phyloP scores from a whole-genome alignment of 179 eudicot genomes.

The Corrigiola litoralis region DNA sequence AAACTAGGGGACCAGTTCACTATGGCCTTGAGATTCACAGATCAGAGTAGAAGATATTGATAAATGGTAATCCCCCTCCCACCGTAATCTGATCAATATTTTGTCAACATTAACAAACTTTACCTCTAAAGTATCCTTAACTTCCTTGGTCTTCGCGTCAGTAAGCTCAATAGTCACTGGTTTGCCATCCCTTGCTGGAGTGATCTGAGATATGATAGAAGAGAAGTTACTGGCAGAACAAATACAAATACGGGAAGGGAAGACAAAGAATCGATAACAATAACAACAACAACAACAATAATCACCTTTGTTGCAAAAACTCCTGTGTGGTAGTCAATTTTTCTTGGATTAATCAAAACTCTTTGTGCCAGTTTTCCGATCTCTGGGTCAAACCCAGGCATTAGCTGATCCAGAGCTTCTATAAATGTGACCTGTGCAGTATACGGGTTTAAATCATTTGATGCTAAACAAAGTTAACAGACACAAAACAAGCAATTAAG shows the following conservation, averaged over 20 bases:
- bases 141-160: conserved; percentile 96
- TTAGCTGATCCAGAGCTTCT: conserved; percentile 97
- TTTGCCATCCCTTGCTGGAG: conserved; percentile 97
- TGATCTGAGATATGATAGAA: conserved; percentile 51
- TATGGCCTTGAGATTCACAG: conserved; percentile 1
- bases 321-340: conserved; percentile 93
- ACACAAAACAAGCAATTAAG: neutral
- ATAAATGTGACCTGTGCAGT: conserved; percentile 81
- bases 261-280: neutral
- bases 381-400: conserved; percentile 99
- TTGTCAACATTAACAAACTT: neutral
- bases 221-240: conserved; percentile 11
- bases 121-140: conserved; percentile 87
- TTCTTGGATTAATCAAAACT: conserved; percentile 90
- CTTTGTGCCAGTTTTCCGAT: conserved; percentile 96
- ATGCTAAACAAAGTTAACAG: conserved; percentile 1
- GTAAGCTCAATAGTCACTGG: conserved; percentile 94
- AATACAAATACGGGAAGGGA: neutral
- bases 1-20: neutral
- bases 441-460: neutral
- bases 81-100: neutral
- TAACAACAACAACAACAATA: neutral
- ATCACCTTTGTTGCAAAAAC: conserved; percentile 97
- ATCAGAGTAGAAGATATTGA: neutral
- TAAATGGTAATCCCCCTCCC: neutral